Base-by-base conservation (phyloP, 805 yeast genomes). In the Candida incommunis region DNA sequence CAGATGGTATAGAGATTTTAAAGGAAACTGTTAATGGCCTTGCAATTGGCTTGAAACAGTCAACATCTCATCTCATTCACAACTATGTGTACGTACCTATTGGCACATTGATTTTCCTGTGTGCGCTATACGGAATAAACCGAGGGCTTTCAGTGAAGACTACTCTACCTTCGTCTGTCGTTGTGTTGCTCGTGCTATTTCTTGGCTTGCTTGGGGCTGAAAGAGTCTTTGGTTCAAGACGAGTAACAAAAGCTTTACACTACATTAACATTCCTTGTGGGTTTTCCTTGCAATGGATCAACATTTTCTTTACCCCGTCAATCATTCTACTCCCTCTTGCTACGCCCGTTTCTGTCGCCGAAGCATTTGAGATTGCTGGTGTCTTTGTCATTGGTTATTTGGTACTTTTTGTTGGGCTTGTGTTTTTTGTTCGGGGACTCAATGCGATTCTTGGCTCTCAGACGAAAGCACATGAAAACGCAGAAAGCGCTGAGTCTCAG, bases 251-350 rank as follows among this genome's bases (percentile, higher is more conserved):
- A 4, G 31, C 63, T 2, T 46, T 59, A 2, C 58, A 51, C 34
- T 50, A 59, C 25, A 61, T 78, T 42, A 77, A 78, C 42, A 72
- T 81, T n/a, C 75, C 85, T 15, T 72, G 74, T 64, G 80, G 81
- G 49, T n/a, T n/a, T n/a, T n/a, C n/a, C n/a, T n/a, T n/a, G n/a
- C 69, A 80, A 45, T 82, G 92, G 90, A 83, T 83, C 62, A 81
- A 80, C 57, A 71, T 80, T 3, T 81, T 79, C n/a, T 83, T 82
- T 66, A 76, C 84, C 0, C 90, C 92, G 1, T 78, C 87, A 0
- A 82, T 83, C 55, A 75, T 82, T 29, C 72, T 79, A 0, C 67
- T 82, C 26, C 90, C 90, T 0, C 66, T 82, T 44, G 72, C 84
- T 11, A 71, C 73, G n/a, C 72, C 72, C 48, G 78, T 83, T 42